Base-by-base conservation (phyloP, 2,329 filamentous ascomycete genomes). In the Leptographium radiaticola region DNA sequence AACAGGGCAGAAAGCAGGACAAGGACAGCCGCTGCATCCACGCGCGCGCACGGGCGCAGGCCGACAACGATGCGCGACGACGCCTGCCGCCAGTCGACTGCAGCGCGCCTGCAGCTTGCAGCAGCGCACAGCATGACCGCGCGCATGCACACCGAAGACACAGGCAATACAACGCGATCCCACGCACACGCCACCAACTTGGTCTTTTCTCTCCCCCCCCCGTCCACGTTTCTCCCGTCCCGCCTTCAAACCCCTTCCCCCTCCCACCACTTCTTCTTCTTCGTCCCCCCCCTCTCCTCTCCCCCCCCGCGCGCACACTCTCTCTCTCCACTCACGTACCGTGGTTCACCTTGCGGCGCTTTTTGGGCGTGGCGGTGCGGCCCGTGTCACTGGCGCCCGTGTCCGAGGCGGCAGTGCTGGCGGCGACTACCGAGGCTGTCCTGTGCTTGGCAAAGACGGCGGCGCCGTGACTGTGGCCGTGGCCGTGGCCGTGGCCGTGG, bases 341-440 rank as follows among this genome's bases (percentile, higher is more conserved):
- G 72, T 91, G 87, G 74, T 89, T 90, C 62, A 91, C 87, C 74
- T 91, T 91, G 75, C 87, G 85, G 71, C 87, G 79, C 76, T 89
- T 90, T 74, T 88, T 90, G 49, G 84, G 83, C 67, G 81, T 86
- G 68, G 78, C 76, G 60, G 71, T 39, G 34, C 48, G 34, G 11
- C 18, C 20, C 12, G 36, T 15, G 2, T 49, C 48, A 36, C 48
- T 61, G 57, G 62, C 57, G 57, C 67, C 65, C 42, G 66, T 51
- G 58, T 57, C 52, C 63, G 56, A n/a, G 63, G 59, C 59, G 62
- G 60, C 30, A 57, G 45, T 55, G 20, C 34, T 38, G 34, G 57
- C 43, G 55, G 53, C 36, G 25, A 13, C 18, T 45, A 20, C 12
- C 16, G 20, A 2, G 43, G 16, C 31, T 38, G 36, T 4, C 34